Base-by-base conservation (phyloP, 345 rosid genomes). In the Gossypium australe region DNA sequence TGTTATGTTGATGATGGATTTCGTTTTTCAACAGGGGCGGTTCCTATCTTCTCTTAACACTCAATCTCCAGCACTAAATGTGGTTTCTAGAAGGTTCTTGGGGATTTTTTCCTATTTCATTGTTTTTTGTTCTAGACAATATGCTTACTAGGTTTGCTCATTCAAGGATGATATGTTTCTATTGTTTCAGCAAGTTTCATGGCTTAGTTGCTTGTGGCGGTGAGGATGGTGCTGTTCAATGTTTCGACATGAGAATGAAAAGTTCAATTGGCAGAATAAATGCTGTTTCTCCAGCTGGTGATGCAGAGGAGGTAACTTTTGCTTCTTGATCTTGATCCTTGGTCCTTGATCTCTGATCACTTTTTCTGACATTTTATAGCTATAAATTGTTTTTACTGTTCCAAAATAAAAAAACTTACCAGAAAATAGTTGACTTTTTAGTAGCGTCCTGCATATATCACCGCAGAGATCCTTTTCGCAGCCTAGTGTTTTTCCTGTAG, bases 121-220 rank as follows among this genome's bases (percentile, higher is more conserved):
- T 25, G 27, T 49, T 20, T 59, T 57, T 60, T 53, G 59, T 18
- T 9, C 72, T 11, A 29, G 9, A 52, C 18, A 55, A 16, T 74
- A 68, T 52, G 2, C 48, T 68, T 57, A 20, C n/a, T 60, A 43
- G 43, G 20, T 67, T 77, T 78, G 44, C 38, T 81, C 58, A 76
- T 57, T 55, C 6, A 78, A 47, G 57, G 61, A 27, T 83, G 75
- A 71, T 55, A 20, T 72, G 74, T 71, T 52, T 70, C 11, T 76
- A 12, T 16, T 20, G 81, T 84, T 76, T 77, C 83, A 93, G 99
- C 80, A 88, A 89, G 75, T 71, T 90, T 66, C 99, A 95, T 78
- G 99, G 99, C 62, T 78, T 95, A 74, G 89, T 95, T 81, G 99
- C 94, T 75, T 93, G 97, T 85, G 99, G 99, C 44, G 98, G 99